Conservation (phyloP, 495 filamentous ascomycete species). For the Polyplosphaeria fusca region DNA sequence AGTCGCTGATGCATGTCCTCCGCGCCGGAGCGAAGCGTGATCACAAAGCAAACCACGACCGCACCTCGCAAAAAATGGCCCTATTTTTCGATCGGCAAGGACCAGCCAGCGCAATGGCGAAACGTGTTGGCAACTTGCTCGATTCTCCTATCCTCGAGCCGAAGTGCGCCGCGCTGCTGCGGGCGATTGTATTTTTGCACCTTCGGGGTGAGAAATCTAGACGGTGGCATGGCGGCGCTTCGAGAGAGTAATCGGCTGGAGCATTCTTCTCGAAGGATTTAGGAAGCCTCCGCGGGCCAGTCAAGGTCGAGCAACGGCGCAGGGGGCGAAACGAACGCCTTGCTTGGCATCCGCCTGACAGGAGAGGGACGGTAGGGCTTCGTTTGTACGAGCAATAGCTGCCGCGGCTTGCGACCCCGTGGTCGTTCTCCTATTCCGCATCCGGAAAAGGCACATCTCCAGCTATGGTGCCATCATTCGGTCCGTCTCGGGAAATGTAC, state of each 20-base stretch:
- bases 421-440: neutral
- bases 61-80: neutral
- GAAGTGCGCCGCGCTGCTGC: neutral
- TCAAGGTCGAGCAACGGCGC: constrained; percentile 16
- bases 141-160: neutral
- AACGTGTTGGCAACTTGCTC: neutral
- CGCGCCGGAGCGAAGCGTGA: neutral
- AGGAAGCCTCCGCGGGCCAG: constrained; percentile 13
- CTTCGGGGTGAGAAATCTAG: neutral
- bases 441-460: neutral
- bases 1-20: neutral
- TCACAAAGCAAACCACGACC: neutral
- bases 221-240: constrained; percentile 25
- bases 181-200: constrained; percentile 13
- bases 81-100: neutral
- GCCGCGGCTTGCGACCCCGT: neutral
- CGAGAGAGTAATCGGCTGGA: constrained; percentile 9
- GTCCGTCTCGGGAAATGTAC: neutral
- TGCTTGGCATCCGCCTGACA: constrained; percentile 23
- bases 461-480: constrained; percentile 3
- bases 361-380: constrained; percentile 22
- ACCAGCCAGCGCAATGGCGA: neutral
- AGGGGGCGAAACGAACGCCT: neutral
- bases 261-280: constrained; percentile 9
- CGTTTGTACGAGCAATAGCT: constrained; percentile 8